These are phyloP conservation scores for Scutellaria baicalensis DNA, from an alignment of 257 asterid species.

Conservation along the genomic window DNA sequence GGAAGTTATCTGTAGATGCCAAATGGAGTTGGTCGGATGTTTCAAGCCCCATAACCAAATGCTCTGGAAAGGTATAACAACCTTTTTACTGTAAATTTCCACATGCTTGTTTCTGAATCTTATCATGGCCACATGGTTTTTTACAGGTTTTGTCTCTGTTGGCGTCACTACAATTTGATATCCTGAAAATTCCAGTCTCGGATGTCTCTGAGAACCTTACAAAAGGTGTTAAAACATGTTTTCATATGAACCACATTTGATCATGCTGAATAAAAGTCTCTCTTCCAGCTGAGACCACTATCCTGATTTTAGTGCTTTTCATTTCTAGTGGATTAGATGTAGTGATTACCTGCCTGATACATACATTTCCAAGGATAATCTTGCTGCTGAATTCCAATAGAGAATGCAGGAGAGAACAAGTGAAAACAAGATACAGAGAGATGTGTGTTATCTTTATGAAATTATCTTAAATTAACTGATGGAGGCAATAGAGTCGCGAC, in stretches of 20 bases:
- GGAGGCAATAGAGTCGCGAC: too few species aligned
- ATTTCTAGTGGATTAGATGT: not conserved
- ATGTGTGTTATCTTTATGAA: too few species aligned
- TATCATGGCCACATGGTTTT: not conserved
- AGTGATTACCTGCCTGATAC: not conserved
- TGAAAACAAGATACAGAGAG: not conserved
- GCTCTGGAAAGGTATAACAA: constrained; percentile 51
- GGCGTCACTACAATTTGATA: constrained; percentile 45
- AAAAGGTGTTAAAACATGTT: constrained; percentile 42
- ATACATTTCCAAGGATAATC: not conserved
- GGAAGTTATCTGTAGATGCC: constrained; percentile 28
- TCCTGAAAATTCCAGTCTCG: constrained; percentile 62
- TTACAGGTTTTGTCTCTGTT: constrained; percentile 57
- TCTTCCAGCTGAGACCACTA: not conserved
- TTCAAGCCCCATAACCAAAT: constrained; percentile 50
- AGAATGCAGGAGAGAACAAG: not conserved
- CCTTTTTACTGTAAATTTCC: not conserved
- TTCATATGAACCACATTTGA: not conserved
- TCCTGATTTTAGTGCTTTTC: not conserved
- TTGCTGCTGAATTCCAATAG: not conserved
- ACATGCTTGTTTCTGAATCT: not conserved
- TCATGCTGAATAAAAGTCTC: not conserved
- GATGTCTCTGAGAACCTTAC: constrained; percentile 38
- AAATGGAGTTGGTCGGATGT: constrained; percentile 78
- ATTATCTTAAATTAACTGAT: too few species aligned